Evolutionary conservation across 768 basidiomycete genomes (phyloP).

Genomic region (Boletus tomentosulus): DNA sequence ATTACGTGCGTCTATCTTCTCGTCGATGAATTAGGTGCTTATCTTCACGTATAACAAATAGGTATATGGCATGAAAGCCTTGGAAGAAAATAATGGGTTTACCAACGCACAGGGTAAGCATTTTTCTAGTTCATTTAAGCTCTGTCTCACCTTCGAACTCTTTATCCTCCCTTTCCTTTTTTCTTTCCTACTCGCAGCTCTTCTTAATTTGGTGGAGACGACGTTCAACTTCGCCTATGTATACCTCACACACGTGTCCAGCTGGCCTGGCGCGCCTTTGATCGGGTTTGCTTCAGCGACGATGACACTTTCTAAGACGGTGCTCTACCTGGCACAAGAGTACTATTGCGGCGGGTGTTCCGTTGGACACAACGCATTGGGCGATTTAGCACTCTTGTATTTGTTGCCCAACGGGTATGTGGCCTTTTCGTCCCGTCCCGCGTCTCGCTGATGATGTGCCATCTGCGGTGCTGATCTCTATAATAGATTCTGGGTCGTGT

Average conservation of each 20-base stretch:
- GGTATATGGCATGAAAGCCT: conserved; percentile 70
- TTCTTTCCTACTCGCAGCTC: conserved; percentile 39
- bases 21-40: conserved; percentile 9
- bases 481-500: conserved; percentile 68
- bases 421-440: background rate
- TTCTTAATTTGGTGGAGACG: conserved; percentile 78
- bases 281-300: conserved; percentile 67
- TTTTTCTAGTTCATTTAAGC: background rate
- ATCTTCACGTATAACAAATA: conserved; percentile 36
- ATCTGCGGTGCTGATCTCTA: background rate
- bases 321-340: conserved; percentile 79
- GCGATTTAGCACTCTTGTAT: conserved; percentile 56
- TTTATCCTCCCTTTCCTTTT: background rate
- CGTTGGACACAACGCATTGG: conserved; percentile 65
- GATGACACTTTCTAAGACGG: conserved; percentile 86
- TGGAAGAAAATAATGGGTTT: conserved; percentile 70
- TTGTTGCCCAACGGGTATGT: conserved; percentile 77
- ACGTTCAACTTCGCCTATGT: conserved; percentile 70
- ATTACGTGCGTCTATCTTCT: conserved; percentile 31
- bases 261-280: conserved; percentile 63
- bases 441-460: conserved; percentile 3
- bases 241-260: conserved; percentile 62
- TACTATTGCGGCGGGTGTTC: conserved; percentile 71
- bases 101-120: conserved; percentile 77
- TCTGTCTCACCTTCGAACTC: background rate